Base-by-base conservation (phyloP, 2,329 filamentous ascomycete species). In the Dothideomycetes sp. region DNA sequence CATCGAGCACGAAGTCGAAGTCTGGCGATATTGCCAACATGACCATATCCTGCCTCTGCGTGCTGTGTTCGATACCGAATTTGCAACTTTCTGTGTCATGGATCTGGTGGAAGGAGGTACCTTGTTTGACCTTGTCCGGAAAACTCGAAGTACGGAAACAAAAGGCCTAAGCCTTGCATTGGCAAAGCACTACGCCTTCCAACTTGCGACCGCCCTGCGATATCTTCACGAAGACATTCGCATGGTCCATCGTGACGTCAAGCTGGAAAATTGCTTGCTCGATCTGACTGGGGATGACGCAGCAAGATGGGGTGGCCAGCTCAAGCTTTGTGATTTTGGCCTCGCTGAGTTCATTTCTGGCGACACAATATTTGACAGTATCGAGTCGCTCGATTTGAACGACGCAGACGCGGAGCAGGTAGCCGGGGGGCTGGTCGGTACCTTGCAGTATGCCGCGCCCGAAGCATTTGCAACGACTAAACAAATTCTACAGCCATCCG, bases 41-140 rank as follows among this genome's bases (percentile, higher is more conserved):
- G 68, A 67, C 1, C 70, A 81, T 51, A 71, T 82, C 35, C 58
- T 82, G 19, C 70, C 73, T 0, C 64, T 82, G 5, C 67, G 79
- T 42, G 69, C 72, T 4, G 77, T 81, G 15, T 80, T 78, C 54
- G 76, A 78, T 47, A 79, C 75, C 11, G 72, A 79, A 34, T 79
- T 73, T 50, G 77, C 77, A n/a, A 81, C 77, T 0, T 81, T 78
- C 47, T 81, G 77, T 52, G 79, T 81, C 53, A 81, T 77, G 41
- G 72, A 72, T 42, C 58, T 81, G 40, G 76, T 75, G 47, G 70
- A 71, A 19, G 76, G 76, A 31, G 78, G 78, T 3, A 81, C 76
- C 3, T 62, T 82, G 7, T 79, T 77, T 49, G 77, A 81, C 45
- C 53, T 79, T 12, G 62, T 82, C 16, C 70, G 72, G 34, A 64